Evolutionary conservation across 2,329 filamentous ascomycete species (phyloP).

Genomic region (Sclerotiophoma versabilis): DNA sequence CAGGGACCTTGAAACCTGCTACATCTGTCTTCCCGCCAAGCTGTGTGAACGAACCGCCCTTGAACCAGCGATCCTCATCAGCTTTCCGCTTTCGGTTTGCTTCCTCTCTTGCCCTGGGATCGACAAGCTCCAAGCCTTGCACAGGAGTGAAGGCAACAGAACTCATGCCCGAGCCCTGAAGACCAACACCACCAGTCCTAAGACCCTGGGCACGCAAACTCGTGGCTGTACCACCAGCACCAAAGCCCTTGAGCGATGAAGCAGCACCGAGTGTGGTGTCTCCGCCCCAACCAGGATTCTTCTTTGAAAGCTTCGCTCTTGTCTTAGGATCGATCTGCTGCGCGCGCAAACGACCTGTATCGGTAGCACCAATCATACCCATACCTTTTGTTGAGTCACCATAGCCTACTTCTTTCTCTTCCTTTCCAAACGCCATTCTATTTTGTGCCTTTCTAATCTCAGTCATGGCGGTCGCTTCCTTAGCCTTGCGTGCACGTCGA

Average conservation of each 20-base stretch:
- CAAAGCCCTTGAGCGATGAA: constrained; percentile 82
- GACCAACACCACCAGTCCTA: constrained; percentile 80
- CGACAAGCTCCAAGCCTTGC: constrained; percentile 92
- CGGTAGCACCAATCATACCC: constrained; percentile 91
- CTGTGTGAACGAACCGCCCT: constrained; percentile 95
- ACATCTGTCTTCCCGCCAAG: constrained; percentile 63
- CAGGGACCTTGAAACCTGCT: constrained; percentile 83
- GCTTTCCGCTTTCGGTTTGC: constrained; percentile 89
- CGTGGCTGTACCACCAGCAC: constrained; percentile 68
- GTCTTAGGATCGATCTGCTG: constrained; percentile 93
- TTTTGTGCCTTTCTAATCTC: constrained; percentile 96
- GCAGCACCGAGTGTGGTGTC: constrained; percentile 58
- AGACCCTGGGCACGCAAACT: constrained; percentile 81
- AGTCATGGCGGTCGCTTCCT: constrained; percentile 96
- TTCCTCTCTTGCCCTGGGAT: constrained; percentile 89
- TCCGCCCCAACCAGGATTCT: constrained; percentile 94
- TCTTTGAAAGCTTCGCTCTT: constrained; percentile 89
- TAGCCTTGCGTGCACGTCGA: constrained; percentile 86
- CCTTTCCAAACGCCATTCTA: constrained; percentile 92
- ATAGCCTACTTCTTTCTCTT: constrained; percentile 92
- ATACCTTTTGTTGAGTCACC: constrained; percentile 86
- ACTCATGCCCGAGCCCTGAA: constrained; percentile 70
- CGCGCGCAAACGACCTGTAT: constrained; percentile 87
- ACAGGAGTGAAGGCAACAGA: constrained; percentile 94
- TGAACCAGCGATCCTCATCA: constrained; percentile 96